Evolutionary conservation across 2,329 filamentous ascomycete genomes (phyloP), one percentile per base, ranked within the genome.

Genomic region (Fonsecaea monophora): DNA sequence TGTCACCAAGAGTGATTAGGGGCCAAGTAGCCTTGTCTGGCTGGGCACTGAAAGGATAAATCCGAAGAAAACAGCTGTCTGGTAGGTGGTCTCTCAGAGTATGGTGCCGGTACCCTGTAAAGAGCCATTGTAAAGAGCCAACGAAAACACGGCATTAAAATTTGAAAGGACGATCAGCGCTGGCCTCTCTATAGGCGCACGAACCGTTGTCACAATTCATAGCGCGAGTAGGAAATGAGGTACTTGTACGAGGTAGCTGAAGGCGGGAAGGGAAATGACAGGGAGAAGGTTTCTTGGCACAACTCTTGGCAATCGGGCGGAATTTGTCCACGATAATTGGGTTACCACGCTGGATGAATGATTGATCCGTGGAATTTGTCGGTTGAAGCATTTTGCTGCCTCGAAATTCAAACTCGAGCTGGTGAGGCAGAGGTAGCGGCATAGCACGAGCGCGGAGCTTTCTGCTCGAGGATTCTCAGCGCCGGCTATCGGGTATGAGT

Each of bases 301-400:
- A 25, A 10, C 9, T 35, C 62, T 64, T 64, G 62, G 62, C 62
- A n/a, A 7, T 13, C 34, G 45, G 63, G 57, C 57, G 48, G 56
- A 50, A 48, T 45, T 40, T 65, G 30, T 32, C 40, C 25, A 35
- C 34, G 34, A 64, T 18, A 50, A 18, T 12, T 40, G 21, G 21
- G 32, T 25, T 25, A 25, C 25, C 25, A 25, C 25, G 25, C 35
- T 38, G 35, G 3, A 38, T 38, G 1, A 10, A 38, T 10, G 3
- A 38, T 9, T 38, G 35, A 38, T 38, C 30, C 30, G 3, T 32
- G 30, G 30, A 32, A 32, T 32, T 32, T 32, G 30, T 3, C 30
- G 30, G 6, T 32, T 32, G 30, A 32, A 4, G 30, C 30, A 32
- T 32, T 32, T 32, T 6, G 30, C 30, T 32, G 4, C 30, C 30